Base-by-base conservation (phyloP, 176 grass and related monocot species). In the Carex parvula region DNA sequence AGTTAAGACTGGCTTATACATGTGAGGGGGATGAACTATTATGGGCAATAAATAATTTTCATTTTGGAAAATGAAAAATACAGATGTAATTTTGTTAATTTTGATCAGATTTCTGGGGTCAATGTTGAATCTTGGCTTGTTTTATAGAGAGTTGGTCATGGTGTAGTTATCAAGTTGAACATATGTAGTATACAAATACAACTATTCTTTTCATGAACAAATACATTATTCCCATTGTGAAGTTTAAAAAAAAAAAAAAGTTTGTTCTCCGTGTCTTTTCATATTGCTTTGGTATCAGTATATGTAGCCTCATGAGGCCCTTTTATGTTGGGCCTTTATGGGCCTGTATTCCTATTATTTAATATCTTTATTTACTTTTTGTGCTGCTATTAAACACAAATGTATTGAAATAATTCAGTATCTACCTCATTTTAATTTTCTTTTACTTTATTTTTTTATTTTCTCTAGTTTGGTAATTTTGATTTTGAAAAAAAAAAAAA, bases 1-100 rank as follows among this genome's bases (percentile, higher is more conserved):
- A 2, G 92, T 91, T 22, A 92, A 91, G 78, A 81, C 91, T 66
- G 91, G 90, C 12, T 87, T 98, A 3, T 95, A 89, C 85, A 59
- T 70, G 56, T 95, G 83, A 95, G 26, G 64, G 33, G 50, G 12
- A 61, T 52, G 50, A 64, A 12, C 4, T 35, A 0, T 32, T 50
- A n/a, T 71, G 69, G 81, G 6, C 12, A 7, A 67, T 61, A 67
- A 59, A 54, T 13, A 12, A 33, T 58, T 79, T 50, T 64, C 10
- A 15, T 24, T 29, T 54, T 30, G 32, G 10, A 84, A 59, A 66
- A 22, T 70, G 83, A 62, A 37, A 37, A 72, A 72, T 50, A 8
- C 75, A 71, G 4, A 9, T 56, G 82, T 81, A 63, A 70, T 81
- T 48, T 83, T 83, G 60, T 46, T 68, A 69, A 83, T 54, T 83